Conservation (phyloP, 495 filamentous ascomycete genomes). For the Tetracladium setigerum region DNA sequence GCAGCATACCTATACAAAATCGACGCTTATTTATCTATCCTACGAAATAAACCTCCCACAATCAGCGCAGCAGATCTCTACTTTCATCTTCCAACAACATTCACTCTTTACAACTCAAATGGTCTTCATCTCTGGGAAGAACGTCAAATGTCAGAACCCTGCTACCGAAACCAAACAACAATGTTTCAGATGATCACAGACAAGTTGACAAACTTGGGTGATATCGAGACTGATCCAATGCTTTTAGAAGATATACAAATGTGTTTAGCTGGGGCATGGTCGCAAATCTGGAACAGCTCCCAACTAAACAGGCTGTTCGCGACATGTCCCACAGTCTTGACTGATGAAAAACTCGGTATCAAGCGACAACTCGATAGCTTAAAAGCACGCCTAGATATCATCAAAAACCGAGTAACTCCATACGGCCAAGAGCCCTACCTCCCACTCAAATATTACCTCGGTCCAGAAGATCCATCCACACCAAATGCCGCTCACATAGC, state of each 20-base stretch:
- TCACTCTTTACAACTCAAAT: slow-evolving; percentile 11
- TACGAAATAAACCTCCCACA: slow-evolving; percentile 13
- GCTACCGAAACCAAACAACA: slow-evolving; percentile 3
- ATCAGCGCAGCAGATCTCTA: slow-evolving; percentile 19
- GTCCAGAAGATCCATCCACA: too few relatives aligned
- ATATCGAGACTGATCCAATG: background rate
- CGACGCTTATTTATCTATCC: slow-evolving; percentile 20
- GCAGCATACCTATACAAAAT: slow-evolving; percentile 20
- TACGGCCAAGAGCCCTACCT: slow-evolving; percentile 8
- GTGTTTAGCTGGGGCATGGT: slow-evolving; percentile 14
- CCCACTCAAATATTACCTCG: background rate
- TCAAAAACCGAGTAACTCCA: slow-evolving; percentile 1
- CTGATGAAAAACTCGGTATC: slow-evolving; percentile 5
- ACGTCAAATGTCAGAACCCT: slow-evolving; percentile 13
- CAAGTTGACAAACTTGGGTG: background rate
- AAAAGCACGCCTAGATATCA: slow-evolving; percentile 5
- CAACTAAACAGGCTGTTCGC: background rate
- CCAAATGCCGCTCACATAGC: background rate
- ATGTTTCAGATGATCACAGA: slow-evolving; percentile 11
- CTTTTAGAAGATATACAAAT: slow-evolving; percentile 23
- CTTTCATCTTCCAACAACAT: slow-evolving; percentile 13
- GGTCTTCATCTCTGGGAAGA: slow-evolving; percentile 16
- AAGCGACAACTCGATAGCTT: slow-evolving; percentile 10
- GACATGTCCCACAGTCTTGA: slow-evolving; percentile 1
- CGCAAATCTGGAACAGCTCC: slow-evolving; percentile 9